Evolutionary conservation across 1,139 yeast genomes (phyloP), one percentile per base, ranked within the genome.

Genomic region (Geotrichum phurueaensis): DNA sequence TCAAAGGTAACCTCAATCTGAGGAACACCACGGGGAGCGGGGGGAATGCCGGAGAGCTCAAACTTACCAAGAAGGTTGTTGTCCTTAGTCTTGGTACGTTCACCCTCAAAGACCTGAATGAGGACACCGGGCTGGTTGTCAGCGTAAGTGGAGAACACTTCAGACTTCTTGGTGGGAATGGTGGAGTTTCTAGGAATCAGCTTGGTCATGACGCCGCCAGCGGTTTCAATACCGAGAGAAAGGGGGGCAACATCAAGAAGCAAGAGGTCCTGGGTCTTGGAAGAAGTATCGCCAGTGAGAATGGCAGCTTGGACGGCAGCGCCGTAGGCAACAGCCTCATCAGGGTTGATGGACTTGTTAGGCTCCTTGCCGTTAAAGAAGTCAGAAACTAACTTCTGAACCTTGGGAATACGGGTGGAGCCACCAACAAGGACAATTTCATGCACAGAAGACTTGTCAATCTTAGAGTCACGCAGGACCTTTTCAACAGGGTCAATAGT

Each of bases 391-490:
- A 92, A 85, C 82, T 92, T 90, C 84, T 92, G 98, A 76, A 92
- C 89, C 85, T 91, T 90, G 84, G 98, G 98, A 82, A 92, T 92
- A 88, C 98, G 91, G 79, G 99, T 92, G 70, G 99, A 92, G 84
- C 99, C 99, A 86, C 99, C 99, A 73, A 92, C 99, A 72, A 92
- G 84, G 76, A 92, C 98, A 77, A 92, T 92, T 82, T 92, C 98
- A 78, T 92, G 87, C 73, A 92, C 95, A 72, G 83, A 83, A 66
- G 91, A 79, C 86, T 92, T 92, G 79, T 87, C 82, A 74, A 89
- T 82, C 85, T 90, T 89, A 73, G 98, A 87, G 79, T 92, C 99
- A 82, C 87, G 88, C 80, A 92, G 86, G 73, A 94, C 98, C 84
- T 90, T 91, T 83, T 92, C 98, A 76, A 92, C 98, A 74, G 98